Percentiles rank a stretch among this genome's conserved stretches.
Evolutionary conservation across 2,329 filamentous ascomycete genomes (phyloP).

Genomic region (Colletotrichum sp.): DNA sequence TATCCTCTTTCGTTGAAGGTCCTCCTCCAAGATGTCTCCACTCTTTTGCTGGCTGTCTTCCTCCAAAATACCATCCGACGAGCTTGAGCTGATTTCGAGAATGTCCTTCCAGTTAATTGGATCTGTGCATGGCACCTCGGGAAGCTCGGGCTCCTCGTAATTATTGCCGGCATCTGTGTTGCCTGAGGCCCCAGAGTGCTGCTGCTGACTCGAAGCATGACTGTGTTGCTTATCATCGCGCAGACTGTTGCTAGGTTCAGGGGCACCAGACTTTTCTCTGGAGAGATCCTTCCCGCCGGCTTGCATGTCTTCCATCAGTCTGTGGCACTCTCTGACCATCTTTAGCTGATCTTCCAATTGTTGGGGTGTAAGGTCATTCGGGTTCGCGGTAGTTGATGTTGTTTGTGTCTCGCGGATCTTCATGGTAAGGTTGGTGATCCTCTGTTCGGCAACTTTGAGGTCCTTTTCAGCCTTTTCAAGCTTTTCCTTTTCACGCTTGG

Average conservation of each 20-base stretch:
- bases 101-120: not conserved
- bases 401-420: constrained; percentile 3
- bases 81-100: not conserved
- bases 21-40: not conserved
- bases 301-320: not conserved
- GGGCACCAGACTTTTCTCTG: not conserved
- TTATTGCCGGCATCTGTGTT: not conserved
- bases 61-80: not conserved
- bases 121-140: not conserved
- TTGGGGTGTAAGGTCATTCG: not conserved
- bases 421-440: constrained; percentile 14
- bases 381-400: not conserved
- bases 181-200: not conserved
- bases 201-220: not conserved
- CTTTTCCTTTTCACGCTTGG: not conserved
- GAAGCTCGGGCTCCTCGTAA: not conserved
- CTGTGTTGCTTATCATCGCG: not conserved
- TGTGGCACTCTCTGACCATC: not conserved
- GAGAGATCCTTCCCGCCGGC: not conserved
- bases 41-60: not conserved
- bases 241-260: not conserved
- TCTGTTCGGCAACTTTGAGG: constrained; percentile 7
- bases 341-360: not conserved
- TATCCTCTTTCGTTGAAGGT: not conserved
- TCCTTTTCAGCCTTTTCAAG: not conserved